Evolutionary conservation across 768 basidiomycete species (phyloP).

Genomic region (Gloeostereum incarnatum): DNA sequence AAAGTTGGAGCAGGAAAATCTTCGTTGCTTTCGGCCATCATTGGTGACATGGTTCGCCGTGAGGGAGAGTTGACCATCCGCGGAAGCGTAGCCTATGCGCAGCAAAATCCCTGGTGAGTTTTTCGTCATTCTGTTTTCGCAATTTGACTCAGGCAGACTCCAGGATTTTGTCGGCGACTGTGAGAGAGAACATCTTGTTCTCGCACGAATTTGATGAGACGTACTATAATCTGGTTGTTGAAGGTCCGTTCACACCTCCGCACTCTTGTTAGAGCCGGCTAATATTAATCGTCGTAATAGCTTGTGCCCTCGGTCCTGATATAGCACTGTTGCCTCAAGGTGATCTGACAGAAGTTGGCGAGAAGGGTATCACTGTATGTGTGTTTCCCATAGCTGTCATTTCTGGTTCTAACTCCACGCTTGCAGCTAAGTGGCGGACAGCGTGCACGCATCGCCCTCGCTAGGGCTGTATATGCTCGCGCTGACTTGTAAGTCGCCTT

Average conservation of each 20-base stretch:
- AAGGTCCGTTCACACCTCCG: conserved; percentile 34
- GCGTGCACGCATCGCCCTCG: conserved; percentile 74
- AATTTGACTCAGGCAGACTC: conserved; percentile 1
- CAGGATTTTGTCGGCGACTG: conserved; percentile 79
- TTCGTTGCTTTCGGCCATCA: conserved; percentile 68
- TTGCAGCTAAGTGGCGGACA: conserved; percentile 73
- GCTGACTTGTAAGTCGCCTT: conserved; percentile 63
- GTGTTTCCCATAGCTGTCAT: neutral
- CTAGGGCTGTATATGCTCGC: conserved; percentile 84
- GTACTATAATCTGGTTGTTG: conserved; percentile 76
- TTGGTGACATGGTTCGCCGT: conserved; percentile 76
- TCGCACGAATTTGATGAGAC: conserved; percentile 80
- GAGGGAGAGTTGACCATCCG: conserved; percentile 66
- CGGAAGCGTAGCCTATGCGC: conserved; percentile 74
- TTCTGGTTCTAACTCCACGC: conserved; percentile 3
- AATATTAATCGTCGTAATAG: conserved; percentile 26
- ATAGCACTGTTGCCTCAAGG: conserved; percentile 72
- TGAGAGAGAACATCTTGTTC: conserved; percentile 89
- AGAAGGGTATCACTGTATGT: conserved; percentile 68
- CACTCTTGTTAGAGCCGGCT: neutral
- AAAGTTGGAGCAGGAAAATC: conserved; percentile 90
- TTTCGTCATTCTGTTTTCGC: neutral
- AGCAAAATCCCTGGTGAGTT: conserved; percentile 76
- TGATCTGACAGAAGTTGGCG: conserved; percentile 79
- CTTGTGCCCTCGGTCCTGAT: conserved; percentile 82